Evolutionary conservation across 345 rosid genomes (phyloP), one percentile per base, ranked within the genome.

Genomic region (Eucalyptus brandiana): DNA sequence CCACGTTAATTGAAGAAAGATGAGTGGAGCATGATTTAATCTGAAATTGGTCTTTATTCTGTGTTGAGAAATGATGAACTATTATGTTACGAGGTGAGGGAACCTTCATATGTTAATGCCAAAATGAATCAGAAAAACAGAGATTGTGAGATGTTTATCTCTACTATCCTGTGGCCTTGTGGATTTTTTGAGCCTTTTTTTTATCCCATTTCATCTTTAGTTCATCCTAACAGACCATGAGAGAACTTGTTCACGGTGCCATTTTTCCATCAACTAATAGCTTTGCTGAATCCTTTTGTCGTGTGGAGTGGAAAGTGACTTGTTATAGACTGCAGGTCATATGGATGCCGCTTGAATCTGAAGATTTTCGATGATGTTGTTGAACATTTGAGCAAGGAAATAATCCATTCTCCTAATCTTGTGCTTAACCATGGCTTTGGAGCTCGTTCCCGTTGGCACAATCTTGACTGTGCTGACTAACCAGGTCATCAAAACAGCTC

Each of bases 401-500:
- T 76, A 76, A 76, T 21, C 15, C 9, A 12, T 76, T 76, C 1
- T 76, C 42, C 42, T 76, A 76, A 76, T 40, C 85, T 37, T 40
- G 47, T 76, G 47, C 47, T 76, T 40, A 53, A 86, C 50, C 88
- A 94, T 94, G 96, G 92, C 92, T 2, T 54, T 95, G 94, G 97
- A 94, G 92, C 95, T 95, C 37, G n/a, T 95, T 86, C 97, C 97
- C 26, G 93, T 95, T 34, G 97, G 96, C 80, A 94, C 97, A 40
- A 90, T 93, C 86, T 93, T 95, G 88, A 95, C 95, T 87, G 93
- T 95, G 86, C 90, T 95, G 69, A 92, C 94, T 76, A 92, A 90
- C 85, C 95, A 95, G 92, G 95, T 95, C 51, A 89, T 95, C 49
- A 94, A 94, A 93, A 95, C 97, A 86, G 97, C 97, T 51, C 94